Evolutionary conservation across 2,329 filamentous ascomycete genomes (phyloP).

Genomic region (Penicillium paneum): DNA sequence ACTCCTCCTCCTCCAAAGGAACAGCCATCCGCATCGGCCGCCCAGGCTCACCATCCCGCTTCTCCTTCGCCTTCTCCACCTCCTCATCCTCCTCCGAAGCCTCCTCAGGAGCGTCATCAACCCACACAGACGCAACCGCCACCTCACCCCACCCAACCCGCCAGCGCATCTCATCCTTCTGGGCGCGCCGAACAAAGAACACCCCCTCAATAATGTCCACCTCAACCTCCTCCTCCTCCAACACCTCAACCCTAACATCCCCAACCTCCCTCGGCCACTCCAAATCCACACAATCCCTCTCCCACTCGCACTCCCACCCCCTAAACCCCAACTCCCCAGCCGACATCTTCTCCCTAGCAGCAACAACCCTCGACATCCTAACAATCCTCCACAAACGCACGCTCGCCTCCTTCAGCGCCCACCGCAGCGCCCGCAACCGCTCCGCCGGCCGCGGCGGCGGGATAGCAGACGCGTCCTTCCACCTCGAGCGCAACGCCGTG

Average conservation of each 20-base stretch:
- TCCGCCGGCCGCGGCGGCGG: constrained; percentile 47
- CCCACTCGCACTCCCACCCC: constrained; percentile 23
- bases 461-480: constrained; percentile 57
- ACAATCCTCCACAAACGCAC: constrained; percentile 59
- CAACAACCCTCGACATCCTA: constrained; percentile 58
- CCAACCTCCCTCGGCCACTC: constrained; percentile 29
- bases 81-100: constrained; percentile 32
- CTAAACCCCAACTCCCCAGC: constrained; percentile 27
- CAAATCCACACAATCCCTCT: constrained; percentile 27
- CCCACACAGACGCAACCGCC: not conserved
- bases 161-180: constrained; percentile 15
- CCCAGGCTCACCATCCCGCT: constrained; percentile 29
- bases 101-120: constrained; percentile 11
- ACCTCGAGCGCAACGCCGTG: constrained; percentile 50
- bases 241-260: constrained; percentile 9
- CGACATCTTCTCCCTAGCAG: constrained; percentile 60
- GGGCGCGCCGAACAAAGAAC: constrained; percentile 19
- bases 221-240: constrained; percentile 14
- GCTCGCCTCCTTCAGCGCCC: constrained; percentile 53
- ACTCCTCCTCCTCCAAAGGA: constrained; percentile 34
- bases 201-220: constrained; percentile 24
- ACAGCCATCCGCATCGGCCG: constrained; percentile 36
- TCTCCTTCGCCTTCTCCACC: constrained; percentile 33
- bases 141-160: not conserved
- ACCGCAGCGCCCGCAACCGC: constrained; percentile 54